Evolutionary conservation across 805 yeast genomes (phyloP).

Genomic region (Kluyveromyces wickerhamii): DNA sequence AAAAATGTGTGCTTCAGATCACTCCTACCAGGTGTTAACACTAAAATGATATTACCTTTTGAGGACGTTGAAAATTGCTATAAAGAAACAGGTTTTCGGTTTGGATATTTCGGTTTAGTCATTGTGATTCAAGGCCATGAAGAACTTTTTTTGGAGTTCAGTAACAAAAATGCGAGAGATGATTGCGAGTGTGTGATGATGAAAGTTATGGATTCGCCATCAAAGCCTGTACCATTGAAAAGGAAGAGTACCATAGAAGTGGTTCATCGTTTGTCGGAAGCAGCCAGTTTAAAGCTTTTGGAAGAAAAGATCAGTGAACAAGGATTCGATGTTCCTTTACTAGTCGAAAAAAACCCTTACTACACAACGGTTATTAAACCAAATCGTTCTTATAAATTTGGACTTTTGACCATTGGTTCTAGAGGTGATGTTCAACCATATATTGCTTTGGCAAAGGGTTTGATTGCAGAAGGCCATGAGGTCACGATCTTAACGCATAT

Average conservation of each 20-base stretch:
- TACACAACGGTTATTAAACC: constrained; percentile 47
- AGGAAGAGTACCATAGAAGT: constrained; percentile 1
- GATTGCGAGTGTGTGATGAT: constrained; percentile 56
- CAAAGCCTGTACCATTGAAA: not conserved
- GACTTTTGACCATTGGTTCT: constrained; percentile 82
- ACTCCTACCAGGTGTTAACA: constrained; percentile 64
- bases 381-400: constrained; percentile 46
- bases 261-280: constrained; percentile 26
- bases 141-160: constrained; percentile 70
- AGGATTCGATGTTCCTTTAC: constrained; percentile 61
- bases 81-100: constrained; percentile 59
- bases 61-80: constrained; percentile 61
- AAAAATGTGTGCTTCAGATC: constrained; percentile 73
- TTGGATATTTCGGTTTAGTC: constrained; percentile 65
- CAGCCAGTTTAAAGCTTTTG: constrained; percentile 55
- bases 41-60: constrained; percentile 78
- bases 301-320: constrained; percentile 58
- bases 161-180: constrained; percentile 54
- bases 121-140: constrained; percentile 67
- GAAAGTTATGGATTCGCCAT: constrained; percentile 31
- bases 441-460: constrained; percentile 77
- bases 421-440: constrained; percentile 97
- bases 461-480: constrained; percentile 70
- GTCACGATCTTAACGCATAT: constrained; percentile 80
- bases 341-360: constrained; percentile 58